Conservation (phyloP, 2,329 filamentous ascomycete genomes). For the Colletotrichum sp. region DNA sequence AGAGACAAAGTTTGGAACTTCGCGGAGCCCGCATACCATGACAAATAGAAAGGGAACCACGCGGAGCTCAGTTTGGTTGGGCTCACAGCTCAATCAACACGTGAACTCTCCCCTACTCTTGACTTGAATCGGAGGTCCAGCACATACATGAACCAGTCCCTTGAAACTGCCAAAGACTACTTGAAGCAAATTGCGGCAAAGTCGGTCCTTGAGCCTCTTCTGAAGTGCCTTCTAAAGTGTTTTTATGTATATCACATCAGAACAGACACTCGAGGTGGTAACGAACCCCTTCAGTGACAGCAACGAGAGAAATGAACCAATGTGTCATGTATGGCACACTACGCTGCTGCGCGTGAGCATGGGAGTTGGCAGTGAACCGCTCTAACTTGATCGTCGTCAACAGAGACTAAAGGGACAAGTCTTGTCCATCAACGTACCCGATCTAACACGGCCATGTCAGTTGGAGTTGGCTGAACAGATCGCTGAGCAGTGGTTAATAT, state of each 20-base stretch:
- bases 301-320: neutral
- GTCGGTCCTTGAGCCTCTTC: neutral
- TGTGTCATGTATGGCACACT: accelerated
- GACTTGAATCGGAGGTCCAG: neutral
- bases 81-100: neutral
- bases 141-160: neutral
- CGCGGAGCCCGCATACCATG: no score
- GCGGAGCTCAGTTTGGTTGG: neutral
- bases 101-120: neutral
- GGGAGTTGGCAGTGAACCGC: neutral
- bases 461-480: neutral
- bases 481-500: neutral
- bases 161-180: accelerated
- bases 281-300: neutral
- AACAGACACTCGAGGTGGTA: neutral
- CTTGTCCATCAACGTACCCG: neutral
- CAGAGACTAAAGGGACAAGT: no score
- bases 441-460: neutral
- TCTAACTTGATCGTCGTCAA: neutral
- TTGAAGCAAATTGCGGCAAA: neutral
- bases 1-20: neutral
- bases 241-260: accelerated
- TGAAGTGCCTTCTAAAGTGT: neutral
- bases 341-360: neutral
- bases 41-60: accelerated